Conservation (phyloP, 2,329 filamentous ascomycete species). For the Scorias spongiosa region DNA sequence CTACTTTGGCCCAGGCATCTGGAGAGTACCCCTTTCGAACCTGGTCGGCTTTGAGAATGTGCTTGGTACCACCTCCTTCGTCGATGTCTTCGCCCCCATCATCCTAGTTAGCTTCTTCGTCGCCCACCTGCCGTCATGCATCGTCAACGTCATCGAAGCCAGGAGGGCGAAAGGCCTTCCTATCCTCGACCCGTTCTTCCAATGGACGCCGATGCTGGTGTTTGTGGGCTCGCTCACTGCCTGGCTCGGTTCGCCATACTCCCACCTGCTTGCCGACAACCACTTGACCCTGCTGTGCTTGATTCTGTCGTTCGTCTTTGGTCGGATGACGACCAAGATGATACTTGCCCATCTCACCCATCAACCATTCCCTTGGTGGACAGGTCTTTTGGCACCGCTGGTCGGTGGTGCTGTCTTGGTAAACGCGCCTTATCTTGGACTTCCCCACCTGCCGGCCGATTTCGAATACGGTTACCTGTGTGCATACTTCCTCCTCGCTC, state of each 20-base stretch:
- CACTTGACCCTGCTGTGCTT: slow-evolving; percentile 83
- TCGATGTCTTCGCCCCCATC: slow-evolving; percentile 70
- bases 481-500: slow-evolving; percentile 67
- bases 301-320: slow-evolving; percentile 93
- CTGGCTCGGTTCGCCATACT: slow-evolving; percentile 86
- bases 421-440: slow-evolving; percentile 65
- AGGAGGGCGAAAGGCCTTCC: slow-evolving; percentile 58
- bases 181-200: slow-evolving; percentile 68
- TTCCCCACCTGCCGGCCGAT: slow-evolving; percentile 44
- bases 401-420: slow-evolving; percentile 69
- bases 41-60: slow-evolving; percentile 48
- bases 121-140: slow-evolving; percentile 72
- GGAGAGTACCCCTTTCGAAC: slow-evolving; percentile 59
- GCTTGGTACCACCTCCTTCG: slow-evolving; percentile 58
- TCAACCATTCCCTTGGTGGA: slow-evolving; percentile 96
- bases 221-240: slow-evolving; percentile 60
- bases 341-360: slow-evolving; percentile 88
- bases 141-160: slow-evolving; percentile 69
- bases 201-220: slow-evolving; percentile 83
- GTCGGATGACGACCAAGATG: slow-evolving; percentile 96
- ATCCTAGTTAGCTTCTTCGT: slow-evolving; percentile 31
- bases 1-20: slow-evolving; percentile 75
- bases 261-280: slow-evolving; percentile 65
- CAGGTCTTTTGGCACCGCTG: slow-evolving; percentile 73
- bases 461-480: slow-evolving; percentile 70